Conservation (phyloP, 495 filamentous ascomycete genomes). For the Stereocaulon alpinum region DNA sequence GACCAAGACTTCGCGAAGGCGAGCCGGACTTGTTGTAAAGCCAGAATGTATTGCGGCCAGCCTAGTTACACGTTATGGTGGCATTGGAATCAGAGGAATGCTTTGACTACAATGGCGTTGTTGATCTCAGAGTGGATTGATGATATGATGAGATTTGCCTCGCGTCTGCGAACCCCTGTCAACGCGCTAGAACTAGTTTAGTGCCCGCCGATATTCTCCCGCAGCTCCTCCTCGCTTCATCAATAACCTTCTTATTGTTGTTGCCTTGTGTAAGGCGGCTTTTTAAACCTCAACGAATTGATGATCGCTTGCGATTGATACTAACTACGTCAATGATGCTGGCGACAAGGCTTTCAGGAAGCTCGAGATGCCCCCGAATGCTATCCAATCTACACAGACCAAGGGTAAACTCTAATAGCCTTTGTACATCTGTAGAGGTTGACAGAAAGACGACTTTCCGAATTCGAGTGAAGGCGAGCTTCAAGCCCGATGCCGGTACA, state of each 20-base stretch:
- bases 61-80: not conserved
- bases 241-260: not conserved
- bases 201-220: not conserved
- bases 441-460: too few relatives aligned
- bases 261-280: too few relatives aligned
- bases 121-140: not conserved
- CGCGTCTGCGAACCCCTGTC: constrained; percentile 3
- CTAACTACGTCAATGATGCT: too few relatives aligned
- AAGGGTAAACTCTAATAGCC: too few relatives aligned
- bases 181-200: constrained; percentile 8
- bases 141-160: not conserved
- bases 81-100: not conserved
- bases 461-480: too few relatives aligned
- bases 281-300: too few relatives aligned
- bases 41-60: constrained; percentile 1
- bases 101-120: not conserved
- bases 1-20: constrained; percentile 9
- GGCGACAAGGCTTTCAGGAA: too few relatives aligned
- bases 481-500: too few relatives aligned
- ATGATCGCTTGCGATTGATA: too few relatives aligned
- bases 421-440: too few relatives aligned
- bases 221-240: not conserved
- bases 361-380: too few relatives aligned
- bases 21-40: constrained; percentile 26
- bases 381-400: too few relatives aligned